A percentile compares a stretch with the other conserved stretches of the same genome.
These are phyloP conservation scores for Colletotrichum salicis DNA, from an alignment of 2,329 filamentous ascomycete genomes.

Conservation along the genomic window DNA sequence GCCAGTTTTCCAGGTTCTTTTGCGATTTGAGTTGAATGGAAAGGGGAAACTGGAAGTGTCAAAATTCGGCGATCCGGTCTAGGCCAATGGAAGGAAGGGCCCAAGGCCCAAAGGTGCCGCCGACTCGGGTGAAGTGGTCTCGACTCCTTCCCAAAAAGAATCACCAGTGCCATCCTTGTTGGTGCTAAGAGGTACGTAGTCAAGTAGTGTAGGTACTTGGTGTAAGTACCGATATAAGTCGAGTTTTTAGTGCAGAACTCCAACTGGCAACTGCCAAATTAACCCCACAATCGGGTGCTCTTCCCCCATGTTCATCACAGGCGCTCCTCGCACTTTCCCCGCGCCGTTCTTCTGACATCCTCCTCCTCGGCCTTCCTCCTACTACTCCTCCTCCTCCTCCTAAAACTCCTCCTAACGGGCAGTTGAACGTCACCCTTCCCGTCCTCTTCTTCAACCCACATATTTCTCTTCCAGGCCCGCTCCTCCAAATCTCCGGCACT, in stretches of 20 bases:
- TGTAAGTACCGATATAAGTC: background rate
- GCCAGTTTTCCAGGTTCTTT: background rate
- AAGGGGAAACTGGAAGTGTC: background rate
- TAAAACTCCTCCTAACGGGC: background rate
- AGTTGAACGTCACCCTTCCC: background rate
- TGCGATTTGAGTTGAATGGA: background rate
- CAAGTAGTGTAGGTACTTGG: background rate
- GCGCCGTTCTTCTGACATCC: background rate
- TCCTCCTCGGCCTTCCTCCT: background rate
- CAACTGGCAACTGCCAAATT: background rate
- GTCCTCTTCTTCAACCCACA: conserved; percentile 14
- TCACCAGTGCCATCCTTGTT: background rate
- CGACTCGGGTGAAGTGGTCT: background rate
- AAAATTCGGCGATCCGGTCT: background rate
- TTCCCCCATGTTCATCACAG: background rate
- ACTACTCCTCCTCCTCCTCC: background rate
- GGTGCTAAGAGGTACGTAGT: too few species aligned
- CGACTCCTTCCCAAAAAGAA: background rate
- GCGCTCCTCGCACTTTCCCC: background rate
- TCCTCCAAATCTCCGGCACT: conserved; percentile 1
- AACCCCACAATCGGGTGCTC: background rate
- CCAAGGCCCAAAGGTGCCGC: too few species aligned
- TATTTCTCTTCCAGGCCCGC: conserved; percentile 6
- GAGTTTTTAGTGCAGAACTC: background rate
- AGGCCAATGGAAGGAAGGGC: too few species aligned